A percentile compares a stretch with the other conserved stretches of the same genome.
phyloP scores from a whole-genome alignment of 169 alveolate species.

The Eimeria maxima region DNA sequence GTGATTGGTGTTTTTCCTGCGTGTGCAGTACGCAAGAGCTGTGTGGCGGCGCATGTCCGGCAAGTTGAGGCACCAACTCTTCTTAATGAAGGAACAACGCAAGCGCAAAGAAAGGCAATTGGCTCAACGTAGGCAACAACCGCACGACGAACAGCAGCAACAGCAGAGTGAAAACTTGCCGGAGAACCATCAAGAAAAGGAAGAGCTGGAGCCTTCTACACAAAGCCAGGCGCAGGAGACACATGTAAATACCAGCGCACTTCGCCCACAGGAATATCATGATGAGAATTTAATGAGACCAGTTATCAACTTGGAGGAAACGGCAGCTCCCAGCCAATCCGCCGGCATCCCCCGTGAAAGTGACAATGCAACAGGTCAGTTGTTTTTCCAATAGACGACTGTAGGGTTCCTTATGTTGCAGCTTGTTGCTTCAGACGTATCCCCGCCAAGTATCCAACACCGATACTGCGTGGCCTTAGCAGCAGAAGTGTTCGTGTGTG shows the following conservation, averaged over 20 bases:
- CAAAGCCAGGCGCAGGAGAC: neutral
- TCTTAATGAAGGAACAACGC: conserved; percentile 7
- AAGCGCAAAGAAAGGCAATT: neutral
- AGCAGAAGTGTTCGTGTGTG: too few relatives aligned
- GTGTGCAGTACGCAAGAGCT: conserved; percentile 41
- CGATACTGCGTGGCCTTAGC: neutral
- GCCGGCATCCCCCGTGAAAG: neutral
- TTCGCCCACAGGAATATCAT: neutral
- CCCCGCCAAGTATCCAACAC: neutral
- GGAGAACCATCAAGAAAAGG: neutral
- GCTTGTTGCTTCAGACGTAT: neutral
- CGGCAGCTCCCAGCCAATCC: neutral
- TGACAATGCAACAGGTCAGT: neutral
- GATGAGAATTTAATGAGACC: neutral
- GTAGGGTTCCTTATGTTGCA: neutral
- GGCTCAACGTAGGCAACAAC: neutral
- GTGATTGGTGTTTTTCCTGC: neutral
- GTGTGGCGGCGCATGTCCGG: conserved; percentile 53
- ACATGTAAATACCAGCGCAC: neutral
- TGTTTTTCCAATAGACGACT: neutral
- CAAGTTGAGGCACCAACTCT: conserved; percentile 41
- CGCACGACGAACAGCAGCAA: neutral
- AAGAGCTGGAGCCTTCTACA: neutral
- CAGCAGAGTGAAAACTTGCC: neutral
- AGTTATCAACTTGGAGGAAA: neutral